Evolutionary conservation across 2,329 filamentous ascomycete genomes (phyloP), one percentile per base, ranked within the genome.

Genomic region (Anisogramma anomala): DNA sequence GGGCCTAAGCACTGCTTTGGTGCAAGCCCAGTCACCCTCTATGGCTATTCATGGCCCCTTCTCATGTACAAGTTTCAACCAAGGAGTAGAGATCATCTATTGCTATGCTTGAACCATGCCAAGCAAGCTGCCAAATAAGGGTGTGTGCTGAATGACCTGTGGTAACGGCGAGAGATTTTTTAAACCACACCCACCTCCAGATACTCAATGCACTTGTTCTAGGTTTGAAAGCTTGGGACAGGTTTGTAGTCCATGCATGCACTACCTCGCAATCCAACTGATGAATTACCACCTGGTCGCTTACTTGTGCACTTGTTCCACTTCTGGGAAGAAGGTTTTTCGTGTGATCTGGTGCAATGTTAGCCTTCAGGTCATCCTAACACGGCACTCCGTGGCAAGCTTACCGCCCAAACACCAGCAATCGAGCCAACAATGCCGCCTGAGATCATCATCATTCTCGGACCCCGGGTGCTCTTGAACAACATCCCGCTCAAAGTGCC

Each of bases 381-480:
- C 30, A 13, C 8, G 15, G 13, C 10, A 3, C 17, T 14, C 15
- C 7, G 3, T n/a, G 3, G 15, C 11, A 36, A 77, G n/a, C 84
- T 65, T 77, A 98, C 89, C 57, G 88, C 82, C 91, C 93, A 98
- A 46, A 68, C 74, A 50, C 84, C 87, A 41, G 91, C 93, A 48
- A 91, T 72, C 31, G 79, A 77, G 39, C 82, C 91, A 45, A 96
- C 88, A 51, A 98, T 81, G 53, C 81, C 85, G 49, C 87, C 84
- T 26, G 88, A 94, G 55, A 96, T 91, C 68, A 91, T 71, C 88
- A 96, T 96, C 25, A 87, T 88, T 62, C 84, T 76, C 47, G 91
- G 49, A 5, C 91, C 91, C 55, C 84, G 76, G 36, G 93, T 96
- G 62, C 88, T 94, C 73, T 95, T 96, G 68, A 98, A 98, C 11